These are phyloP conservation scores for Erigeron canadensis DNA, from an alignment of 129 eudicot genomes.

Conservation along the genomic window DNA sequence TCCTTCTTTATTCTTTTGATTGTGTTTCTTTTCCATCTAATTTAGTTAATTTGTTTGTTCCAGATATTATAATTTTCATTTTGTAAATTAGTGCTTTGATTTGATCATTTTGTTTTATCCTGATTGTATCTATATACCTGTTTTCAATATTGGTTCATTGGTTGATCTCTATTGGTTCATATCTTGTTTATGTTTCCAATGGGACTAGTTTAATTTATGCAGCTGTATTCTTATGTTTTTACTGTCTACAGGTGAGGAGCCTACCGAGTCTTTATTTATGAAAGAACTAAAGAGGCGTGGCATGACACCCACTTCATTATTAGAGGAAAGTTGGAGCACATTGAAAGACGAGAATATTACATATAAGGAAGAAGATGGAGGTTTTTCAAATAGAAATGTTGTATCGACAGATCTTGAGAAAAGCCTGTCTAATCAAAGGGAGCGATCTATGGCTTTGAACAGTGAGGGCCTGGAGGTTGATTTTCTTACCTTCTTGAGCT, in stretches of 20 bases:
- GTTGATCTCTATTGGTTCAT: too few species aligned
- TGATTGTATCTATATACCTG: too few species aligned
- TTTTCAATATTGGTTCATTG: too few species aligned
- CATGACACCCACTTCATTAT: conserved; percentile 80
- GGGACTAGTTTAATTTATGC: neutral
- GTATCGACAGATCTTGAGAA: conserved; percentile 62
- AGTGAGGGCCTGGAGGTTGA: conserved; percentile 98
- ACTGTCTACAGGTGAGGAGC: conserved; percentile 71
- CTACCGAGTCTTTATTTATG: conserved; percentile 93
- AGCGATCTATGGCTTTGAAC: conserved; percentile 76
- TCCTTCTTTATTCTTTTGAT: too few species aligned
- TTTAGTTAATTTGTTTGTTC: too few species aligned
- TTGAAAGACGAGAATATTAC: conserved; percentile 51
- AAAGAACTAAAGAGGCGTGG: conserved; percentile 85
- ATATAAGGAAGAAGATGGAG: conserved; percentile 69
- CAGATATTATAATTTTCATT: too few species aligned
- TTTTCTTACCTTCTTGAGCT: neutral
- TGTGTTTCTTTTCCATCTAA: too few species aligned
- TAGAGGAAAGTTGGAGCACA: conserved; percentile 65
- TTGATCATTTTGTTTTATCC: too few species aligned
- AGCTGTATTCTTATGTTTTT: conserved; percentile 6
- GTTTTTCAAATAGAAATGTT: conserved; percentile 58
- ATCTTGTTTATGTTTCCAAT: neutral
- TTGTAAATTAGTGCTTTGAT: too few species aligned
- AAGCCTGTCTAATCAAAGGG: conserved; percentile 71